Evolutionary conservation across 2,329 filamentous ascomycete genomes (phyloP), one percentile per base, ranked within the genome.

Genomic region (Fusarium sp.): DNA sequence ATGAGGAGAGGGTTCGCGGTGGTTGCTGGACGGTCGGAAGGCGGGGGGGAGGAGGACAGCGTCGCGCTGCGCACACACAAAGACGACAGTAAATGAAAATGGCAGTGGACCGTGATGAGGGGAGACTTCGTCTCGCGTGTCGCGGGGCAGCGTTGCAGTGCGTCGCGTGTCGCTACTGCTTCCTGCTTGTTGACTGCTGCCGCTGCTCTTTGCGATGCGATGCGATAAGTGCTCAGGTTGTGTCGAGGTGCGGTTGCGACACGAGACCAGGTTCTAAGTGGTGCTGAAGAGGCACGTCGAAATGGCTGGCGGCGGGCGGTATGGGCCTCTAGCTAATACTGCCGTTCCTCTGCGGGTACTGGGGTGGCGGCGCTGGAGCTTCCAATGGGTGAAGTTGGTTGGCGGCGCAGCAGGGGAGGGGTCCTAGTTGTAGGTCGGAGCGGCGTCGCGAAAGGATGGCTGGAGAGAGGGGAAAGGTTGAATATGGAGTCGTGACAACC

Each of bases 181-280:
- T 68, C 54, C 35, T 69, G 68, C 61, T 76, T 69, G 68, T 60
- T 67, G 74, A 62, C 35, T 70, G 68, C 65, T 69, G 62, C 63
- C 63, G 70, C 66, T 71, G 58, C 57, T 60, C 66, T 74, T 68
- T 66, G 69, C 72, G 69, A 70, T 74, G 57, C 60, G 68, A 42
- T 66, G 65, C 65, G 76, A 73, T 73, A 64, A 67, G 68, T 63
- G 69, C 64, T 74, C 52, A 71, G 66, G 68, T 79, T 74, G 68
- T 75, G 74, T 78, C 72, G 63, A 74, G 72, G 70, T 75, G 73
- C 60, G 66, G 66, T 79, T 72, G 77, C 72, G 74, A 78, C 77
- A 79, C 75, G 70, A 79, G 75, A 79, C 77, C 69, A 78, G 72
- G 75, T 77, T 75, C 74, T 74, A 68, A 74, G 70, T 72, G 71